Evolutionary conservation across 192 early-diverging fungal species (phyloP).

Genomic region (Oehlia diaphana): DNA sequence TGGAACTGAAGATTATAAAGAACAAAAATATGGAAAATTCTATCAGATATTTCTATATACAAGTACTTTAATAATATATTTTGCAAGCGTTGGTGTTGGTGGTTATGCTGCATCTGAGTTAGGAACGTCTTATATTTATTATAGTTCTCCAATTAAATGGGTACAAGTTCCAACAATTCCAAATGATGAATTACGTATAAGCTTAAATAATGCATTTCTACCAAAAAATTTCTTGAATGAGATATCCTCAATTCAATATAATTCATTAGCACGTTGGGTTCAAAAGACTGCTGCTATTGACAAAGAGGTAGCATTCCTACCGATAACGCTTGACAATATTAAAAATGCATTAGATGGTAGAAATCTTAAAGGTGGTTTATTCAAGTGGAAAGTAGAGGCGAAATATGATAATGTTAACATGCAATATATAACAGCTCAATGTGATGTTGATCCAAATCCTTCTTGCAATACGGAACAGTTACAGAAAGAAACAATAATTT

Average conservation of each 20-base stretch:
- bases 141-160: not conserved
- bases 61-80: not conserved
- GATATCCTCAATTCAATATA: not conserved
- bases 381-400: not conserved
- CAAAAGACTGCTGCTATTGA: not conserved
- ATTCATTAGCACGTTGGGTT: not conserved
- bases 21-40: not conserved
- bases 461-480: not conserved
- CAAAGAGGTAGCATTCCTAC: not conserved
- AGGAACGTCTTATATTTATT: not conserved
- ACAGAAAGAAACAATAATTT: too few relatives aligned
- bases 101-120: not conserved
- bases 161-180: not conserved
- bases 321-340: not conserved
- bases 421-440: not conserved
- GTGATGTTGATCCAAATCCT: not conserved
- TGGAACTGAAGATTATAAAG: too few relatives aligned
- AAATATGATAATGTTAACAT: not conserved
- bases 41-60: not conserved
- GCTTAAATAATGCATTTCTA: not conserved
- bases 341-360: not conserved
- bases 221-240: not conserved
- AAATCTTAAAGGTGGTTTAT: not conserved
- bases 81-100: not conserved
- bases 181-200: not conserved